A percentile compares a stretch with the other conserved stretches of the same genome.
Evolutionary conservation across 768 basidiomycete genomes (phyloP).

Genomic region (Pilatotrama ljubarskyi): DNA sequence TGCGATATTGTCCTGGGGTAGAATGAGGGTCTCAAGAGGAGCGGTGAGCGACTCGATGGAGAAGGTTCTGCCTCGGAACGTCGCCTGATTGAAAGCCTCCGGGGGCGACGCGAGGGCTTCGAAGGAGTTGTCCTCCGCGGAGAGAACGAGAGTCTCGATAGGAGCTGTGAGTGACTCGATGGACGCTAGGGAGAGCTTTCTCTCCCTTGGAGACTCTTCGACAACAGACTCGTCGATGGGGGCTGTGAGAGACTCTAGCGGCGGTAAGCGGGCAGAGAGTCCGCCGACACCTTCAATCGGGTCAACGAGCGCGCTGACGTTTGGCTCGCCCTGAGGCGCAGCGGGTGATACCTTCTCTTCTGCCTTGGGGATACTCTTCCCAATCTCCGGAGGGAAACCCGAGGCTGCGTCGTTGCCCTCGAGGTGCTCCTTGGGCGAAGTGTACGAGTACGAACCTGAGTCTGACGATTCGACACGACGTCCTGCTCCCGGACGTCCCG

Average conservation of each 20-base stretch:
- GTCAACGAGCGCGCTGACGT: no score
- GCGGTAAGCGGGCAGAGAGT: background rate
- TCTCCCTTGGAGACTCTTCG: background rate
- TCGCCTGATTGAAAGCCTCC: no score
- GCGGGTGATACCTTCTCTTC: background rate
- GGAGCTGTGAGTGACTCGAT: conserved; percentile 13
- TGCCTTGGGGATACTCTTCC: background rate
- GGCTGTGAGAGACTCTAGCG: background rate
- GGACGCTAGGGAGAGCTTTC: background rate
- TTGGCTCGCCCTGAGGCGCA: no score
- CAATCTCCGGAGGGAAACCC: background rate
- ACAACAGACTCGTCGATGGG: background rate
- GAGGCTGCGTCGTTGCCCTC: background rate
- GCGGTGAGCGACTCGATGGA: conserved; percentile 11
- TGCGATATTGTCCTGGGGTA: background rate
- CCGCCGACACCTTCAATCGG: background rate
- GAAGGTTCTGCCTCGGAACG: no score
- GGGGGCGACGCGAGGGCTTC: background rate
- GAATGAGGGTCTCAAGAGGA: conserved; percentile 1
- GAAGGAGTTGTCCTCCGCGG: background rate
- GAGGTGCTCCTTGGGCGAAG: background rate
- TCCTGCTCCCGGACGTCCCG: background rate
- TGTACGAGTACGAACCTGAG: conserved; percentile 5
- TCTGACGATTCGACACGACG: conserved; percentile 1
- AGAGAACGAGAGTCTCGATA: conserved; percentile 8